Conservation (phyloP, 2,329 filamentous ascomycete species). For the Trichoderma brevicompactum region DNA sequence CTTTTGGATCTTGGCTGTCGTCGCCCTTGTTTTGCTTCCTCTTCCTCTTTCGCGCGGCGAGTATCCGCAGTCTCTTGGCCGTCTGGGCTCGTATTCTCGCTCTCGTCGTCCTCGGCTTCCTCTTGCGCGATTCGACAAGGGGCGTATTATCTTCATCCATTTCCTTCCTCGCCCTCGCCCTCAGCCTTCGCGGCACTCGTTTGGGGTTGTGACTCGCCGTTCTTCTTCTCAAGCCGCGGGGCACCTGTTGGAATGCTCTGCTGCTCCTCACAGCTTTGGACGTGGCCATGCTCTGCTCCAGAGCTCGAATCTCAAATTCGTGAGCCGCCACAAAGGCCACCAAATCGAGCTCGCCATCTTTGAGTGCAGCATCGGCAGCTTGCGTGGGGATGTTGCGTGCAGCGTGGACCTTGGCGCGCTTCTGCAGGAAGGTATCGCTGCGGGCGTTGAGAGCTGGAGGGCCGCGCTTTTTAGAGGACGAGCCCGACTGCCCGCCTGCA, state of each 20-base stretch:
- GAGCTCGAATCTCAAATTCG: slow-evolving; percentile 84
- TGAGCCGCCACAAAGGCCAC: slow-evolving; percentile 82
- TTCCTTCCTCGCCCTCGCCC: slow-evolving; percentile 69
- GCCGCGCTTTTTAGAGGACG: slow-evolving; percentile 38
- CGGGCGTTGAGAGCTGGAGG: slow-evolving; percentile 33
- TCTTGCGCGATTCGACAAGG: slow-evolving; percentile 67
- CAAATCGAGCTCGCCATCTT: slow-evolving; percentile 81
- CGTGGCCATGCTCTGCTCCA: slow-evolving; percentile 80
- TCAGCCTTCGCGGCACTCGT: slow-evolving; percentile 78
- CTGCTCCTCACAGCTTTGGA: slow-evolving; percentile 66
- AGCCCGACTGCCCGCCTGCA: slow-evolving; percentile 36
- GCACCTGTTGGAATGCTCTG: slow-evolving; percentile 89
- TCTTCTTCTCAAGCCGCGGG: slow-evolving; percentile 78
- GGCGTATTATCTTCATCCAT: slow-evolving; percentile 93
- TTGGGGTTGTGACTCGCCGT: slow-evolving; percentile 97
- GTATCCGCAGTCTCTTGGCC: slow-evolving; percentile 68
- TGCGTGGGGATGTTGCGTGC: slow-evolving; percentile 57
- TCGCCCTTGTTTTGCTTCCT: slow-evolving; percentile 42
- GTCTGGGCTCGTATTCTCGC: slow-evolving; percentile 73
- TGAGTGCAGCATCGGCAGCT: slow-evolving; percentile 55
- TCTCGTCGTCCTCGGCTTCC: slow-evolving; percentile 63
- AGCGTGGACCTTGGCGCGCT: slow-evolving; percentile 53
- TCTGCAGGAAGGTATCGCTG: slow-evolving; percentile 41
- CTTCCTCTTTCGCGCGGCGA: slow-evolving; percentile 61
- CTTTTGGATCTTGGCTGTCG: neutral